A percentile compares a stretch with the other conserved stretches of the same genome.
Evolutionary conservation across 2,329 filamentous ascomycete genomes (phyloP).

Genomic region (Penicillium sp.): DNA sequence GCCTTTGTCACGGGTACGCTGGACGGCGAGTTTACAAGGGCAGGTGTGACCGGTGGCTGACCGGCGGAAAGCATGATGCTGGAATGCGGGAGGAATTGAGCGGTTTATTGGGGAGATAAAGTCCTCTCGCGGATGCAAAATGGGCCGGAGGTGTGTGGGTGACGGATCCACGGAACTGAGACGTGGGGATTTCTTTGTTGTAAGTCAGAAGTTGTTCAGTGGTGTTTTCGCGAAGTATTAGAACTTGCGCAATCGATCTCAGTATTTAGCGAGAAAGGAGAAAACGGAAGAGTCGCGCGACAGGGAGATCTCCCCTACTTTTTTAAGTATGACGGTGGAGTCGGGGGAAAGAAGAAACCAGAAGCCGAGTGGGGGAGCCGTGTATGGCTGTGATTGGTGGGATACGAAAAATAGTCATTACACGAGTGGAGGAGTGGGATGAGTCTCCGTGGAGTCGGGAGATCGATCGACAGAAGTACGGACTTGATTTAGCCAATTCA

Average conservation of each 20-base stretch:
- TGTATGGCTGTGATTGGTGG: constrained; percentile 9
- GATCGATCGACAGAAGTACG: constrained; percentile 25
- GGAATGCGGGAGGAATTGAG: not conserved
- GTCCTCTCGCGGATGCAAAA: constrained; percentile 7
- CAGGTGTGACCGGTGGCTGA: constrained; percentile 26
- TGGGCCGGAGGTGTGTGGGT: constrained; percentile 8
- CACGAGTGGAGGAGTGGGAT: constrained; percentile 21
- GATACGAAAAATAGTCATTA: constrained; percentile 7
- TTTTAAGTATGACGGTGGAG: constrained; percentile 30
- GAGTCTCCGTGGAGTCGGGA: constrained; percentile 22
- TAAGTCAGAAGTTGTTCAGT: not conserved
- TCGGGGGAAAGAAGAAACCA: constrained; percentile 23
- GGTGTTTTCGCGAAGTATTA: not conserved
- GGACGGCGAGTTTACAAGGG: constrained; percentile 23
- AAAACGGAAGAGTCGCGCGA: constrained; percentile 14
- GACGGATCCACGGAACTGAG: constrained; percentile 14
- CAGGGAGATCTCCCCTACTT: constrained; percentile 9
- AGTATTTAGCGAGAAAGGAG: not conserved
- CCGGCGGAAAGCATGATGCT: constrained; percentile 45
- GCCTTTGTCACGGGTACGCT: constrained; percentile 17
- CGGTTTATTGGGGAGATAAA: not conserved
- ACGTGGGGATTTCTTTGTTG: not conserved
- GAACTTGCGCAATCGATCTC: not conserved
- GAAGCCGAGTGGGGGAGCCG: constrained; percentile 30
- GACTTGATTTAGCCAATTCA: not conserved